Conservation (phyloP, 192 early-diverging fungal species). For the Backusella psychrophila region DNA sequence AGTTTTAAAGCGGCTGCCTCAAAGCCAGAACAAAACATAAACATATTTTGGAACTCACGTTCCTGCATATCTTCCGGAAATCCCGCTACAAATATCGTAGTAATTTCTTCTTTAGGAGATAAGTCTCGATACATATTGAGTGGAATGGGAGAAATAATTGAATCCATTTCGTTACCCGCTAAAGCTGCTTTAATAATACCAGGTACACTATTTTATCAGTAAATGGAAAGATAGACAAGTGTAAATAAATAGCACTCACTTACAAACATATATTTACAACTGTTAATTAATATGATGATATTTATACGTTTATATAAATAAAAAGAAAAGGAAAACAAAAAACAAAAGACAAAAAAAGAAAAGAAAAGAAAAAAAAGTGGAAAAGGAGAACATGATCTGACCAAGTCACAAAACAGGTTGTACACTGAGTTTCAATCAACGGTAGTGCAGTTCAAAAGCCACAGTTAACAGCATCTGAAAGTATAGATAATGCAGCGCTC, state of each 20-base stretch:
- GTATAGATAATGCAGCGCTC: no score
- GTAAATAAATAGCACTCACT: not conserved
- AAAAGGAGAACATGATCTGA: not conserved
- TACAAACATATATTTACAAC: not conserved
- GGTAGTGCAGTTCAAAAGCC: not conserved
- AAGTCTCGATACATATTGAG: constrained; percentile 6
- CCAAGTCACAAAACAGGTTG: not conserved
- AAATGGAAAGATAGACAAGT: not conserved
- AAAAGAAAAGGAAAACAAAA: not conserved
- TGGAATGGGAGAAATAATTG: not conserved
- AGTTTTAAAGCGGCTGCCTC: constrained; percentile 96
- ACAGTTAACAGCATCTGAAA: not conserved
- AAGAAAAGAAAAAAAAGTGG: not conserved
- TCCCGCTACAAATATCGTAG: constrained; percentile 98
- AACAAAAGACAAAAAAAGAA: not conserved
- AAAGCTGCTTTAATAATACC: not conserved
- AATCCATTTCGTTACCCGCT: constrained; percentile 3
- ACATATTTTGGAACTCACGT: constrained; percentile 99
- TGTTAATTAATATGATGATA: not conserved
- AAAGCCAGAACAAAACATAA: constrained; percentile 94
- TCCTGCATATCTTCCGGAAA: constrained; percentile 99
- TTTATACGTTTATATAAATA: not conserved
- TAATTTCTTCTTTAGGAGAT: constrained; percentile 78
- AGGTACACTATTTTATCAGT: not conserved
- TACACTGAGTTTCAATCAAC: not conserved